A percentile compares a stretch with the other conserved stretches of the same genome.
Evolutionary conservation across 2,329 filamentous ascomycete genomes (phyloP).

Genomic region (Xylaria sp.): DNA sequence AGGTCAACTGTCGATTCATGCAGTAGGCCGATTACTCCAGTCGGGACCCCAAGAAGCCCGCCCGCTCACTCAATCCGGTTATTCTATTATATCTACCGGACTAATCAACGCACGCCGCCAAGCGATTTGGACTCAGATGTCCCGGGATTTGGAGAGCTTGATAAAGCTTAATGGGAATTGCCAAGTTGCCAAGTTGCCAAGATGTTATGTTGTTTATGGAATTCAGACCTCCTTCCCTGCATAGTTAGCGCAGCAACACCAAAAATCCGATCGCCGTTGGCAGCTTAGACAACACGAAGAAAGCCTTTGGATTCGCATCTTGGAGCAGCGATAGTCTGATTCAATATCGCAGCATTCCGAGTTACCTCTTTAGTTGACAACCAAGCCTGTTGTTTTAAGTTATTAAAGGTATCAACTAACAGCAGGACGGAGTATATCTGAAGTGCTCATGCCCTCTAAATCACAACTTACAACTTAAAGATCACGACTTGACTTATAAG

Average conservation of each 20-base stretch:
- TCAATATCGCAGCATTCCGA: conserved; percentile 9
- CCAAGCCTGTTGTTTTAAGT: neutral
- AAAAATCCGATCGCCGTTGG: conserved; percentile 4
- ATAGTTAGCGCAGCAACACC: conserved; percentile 33
- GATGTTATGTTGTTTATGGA: conserved; percentile 5
- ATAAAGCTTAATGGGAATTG: conserved; percentile 35
- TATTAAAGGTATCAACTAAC: conserved; percentile 2
- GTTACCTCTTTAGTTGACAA: conserved; percentile 16
- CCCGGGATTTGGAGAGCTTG: conserved; percentile 24
- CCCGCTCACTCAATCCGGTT: conserved; percentile 27
- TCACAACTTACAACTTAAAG: neutral
- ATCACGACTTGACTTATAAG: neutral
- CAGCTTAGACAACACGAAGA: conserved; percentile 2
- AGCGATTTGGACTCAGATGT: conserved; percentile 23
- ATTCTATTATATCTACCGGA: conserved; percentile 31
- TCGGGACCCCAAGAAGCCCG: conserved; percentile 8
- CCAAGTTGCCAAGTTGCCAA: conserved; percentile 28
- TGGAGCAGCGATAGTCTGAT: neutral
- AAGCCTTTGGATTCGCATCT: conserved; percentile 10
- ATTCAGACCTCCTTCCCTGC: conserved; percentile 34
- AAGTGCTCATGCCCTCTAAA: conserved; percentile 16
- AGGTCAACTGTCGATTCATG: conserved; percentile 12
- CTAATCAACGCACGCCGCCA: conserved; percentile 36
- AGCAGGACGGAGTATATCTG: neutral
- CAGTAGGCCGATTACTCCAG: conserved; percentile 15